Conservation (phyloP, 192 early-diverging fungal species). For the Oehlia diaphana region DNA sequence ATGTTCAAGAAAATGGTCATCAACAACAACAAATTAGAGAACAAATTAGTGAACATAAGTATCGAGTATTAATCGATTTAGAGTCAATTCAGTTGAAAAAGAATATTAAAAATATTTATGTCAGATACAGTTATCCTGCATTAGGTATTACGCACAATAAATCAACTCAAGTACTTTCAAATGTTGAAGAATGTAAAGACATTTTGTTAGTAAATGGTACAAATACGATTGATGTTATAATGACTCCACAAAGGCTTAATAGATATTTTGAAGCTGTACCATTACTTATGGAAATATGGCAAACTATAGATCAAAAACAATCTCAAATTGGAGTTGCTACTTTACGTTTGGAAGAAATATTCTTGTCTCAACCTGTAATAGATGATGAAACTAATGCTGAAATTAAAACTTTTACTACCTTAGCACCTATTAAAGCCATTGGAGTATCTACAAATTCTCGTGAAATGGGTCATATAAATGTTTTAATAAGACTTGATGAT, state of each 20-base stretch:
- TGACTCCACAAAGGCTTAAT: slow-evolving; percentile 21
- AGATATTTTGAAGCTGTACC: slow-evolving; percentile 29
- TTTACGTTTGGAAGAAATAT: slow-evolving; percentile 24
- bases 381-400: slow-evolving; percentile 26
- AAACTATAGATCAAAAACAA: slow-evolving; percentile 9
- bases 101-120: slow-evolving; percentile 20
- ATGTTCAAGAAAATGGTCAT: not conserved
- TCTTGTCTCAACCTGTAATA: slow-evolving; percentile 10
- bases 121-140: slow-evolving; percentile 29
- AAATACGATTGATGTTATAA: slow-evolving; percentile 24
- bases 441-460: slow-evolving; percentile 7
- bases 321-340: slow-evolving; percentile 22
- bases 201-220: slow-evolving; percentile 12
- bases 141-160: slow-evolving; percentile 28
- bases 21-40: not conserved
- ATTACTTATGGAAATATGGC: slow-evolving; percentile 31
- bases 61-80: slow-evolving; percentile 26
- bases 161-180: slow-evolving; percentile 6
- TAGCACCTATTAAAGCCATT: slow-evolving; percentile 22
- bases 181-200: slow-evolving; percentile 11
- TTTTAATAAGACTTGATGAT: slow-evolving; percentile 28
- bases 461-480: slow-evolving; percentile 27
- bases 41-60: slow-evolving; percentile 27
- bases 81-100: slow-evolving; percentile 22
- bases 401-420: slow-evolving; percentile 21